Evolutionary conservation across 192 early-diverging fungal species (phyloP).

Genomic region (Backusella australiensis): DNA sequence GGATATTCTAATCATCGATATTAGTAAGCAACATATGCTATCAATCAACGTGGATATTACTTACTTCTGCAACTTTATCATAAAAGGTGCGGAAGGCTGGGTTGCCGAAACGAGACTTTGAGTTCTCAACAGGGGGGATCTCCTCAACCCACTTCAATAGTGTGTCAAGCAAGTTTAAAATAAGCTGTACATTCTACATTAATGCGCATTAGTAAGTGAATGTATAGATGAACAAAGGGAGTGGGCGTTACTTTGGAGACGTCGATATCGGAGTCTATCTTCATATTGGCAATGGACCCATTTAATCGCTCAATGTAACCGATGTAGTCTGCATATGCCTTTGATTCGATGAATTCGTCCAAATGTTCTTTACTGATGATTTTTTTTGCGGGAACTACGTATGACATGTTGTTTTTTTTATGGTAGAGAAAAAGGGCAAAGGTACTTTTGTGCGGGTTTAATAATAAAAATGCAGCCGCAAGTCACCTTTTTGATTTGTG

Average conservation of each 20-base stretch:
- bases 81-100: slow-evolving; percentile 91
- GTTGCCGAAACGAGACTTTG: slow-evolving; percentile 90
- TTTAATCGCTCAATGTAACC: slow-evolving; percentile 73
- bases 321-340: slow-evolving; percentile 61
- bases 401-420: slow-evolving; percentile 14
- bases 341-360: slow-evolving; percentile 65
- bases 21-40: no score
- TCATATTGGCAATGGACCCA: slow-evolving; percentile 66
- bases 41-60: background rate
- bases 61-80: slow-evolving; percentile 68
- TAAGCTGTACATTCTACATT: slow-evolving; percentile 43
- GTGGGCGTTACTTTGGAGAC: slow-evolving; percentile 46
- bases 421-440: background rate
- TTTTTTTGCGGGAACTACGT: slow-evolving; percentile 41
- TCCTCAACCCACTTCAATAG: slow-evolving; percentile 58
- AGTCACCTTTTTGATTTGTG: background rate
- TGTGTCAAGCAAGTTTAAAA: slow-evolving; percentile 66
- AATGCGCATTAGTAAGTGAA: background rate
- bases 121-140: slow-evolving; percentile 72
- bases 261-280: slow-evolving; percentile 50
- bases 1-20: background rate
- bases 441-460: background rate
- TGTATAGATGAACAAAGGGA: background rate
- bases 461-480: background rate
- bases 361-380: slow-evolving; percentile 90